phyloP scores from a whole-genome alignment of 2,329 filamentous ascomycete genomes.

The Akanthomyces uredinophilus region DNA sequence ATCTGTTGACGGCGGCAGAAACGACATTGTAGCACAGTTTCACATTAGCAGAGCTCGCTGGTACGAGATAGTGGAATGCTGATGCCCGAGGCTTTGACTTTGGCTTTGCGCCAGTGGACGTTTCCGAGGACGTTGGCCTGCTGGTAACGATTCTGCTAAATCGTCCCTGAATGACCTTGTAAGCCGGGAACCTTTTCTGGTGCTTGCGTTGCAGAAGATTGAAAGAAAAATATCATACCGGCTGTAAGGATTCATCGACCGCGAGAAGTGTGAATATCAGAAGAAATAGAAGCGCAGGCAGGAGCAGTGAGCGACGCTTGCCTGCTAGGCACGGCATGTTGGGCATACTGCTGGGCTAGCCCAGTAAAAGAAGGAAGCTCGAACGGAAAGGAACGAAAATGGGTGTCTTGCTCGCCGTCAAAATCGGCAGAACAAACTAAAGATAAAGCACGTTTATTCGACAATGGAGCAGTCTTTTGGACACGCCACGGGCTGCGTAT shows the following conservation, averaged over 20 bases:
- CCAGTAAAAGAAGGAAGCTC: neutral
- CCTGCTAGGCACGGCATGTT: constrained; percentile 4
- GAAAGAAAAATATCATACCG: neutral
- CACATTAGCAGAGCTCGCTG: constrained; percentile 32
- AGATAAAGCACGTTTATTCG: neutral
- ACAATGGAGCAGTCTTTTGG: neutral
- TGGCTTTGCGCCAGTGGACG: neutral
- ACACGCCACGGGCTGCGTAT: neutral
- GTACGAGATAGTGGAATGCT: constrained; percentile 34
- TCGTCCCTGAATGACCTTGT: constrained; percentile 1
- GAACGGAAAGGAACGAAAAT: neutral
- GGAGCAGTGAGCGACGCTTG: neutral
- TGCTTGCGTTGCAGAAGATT: neutral
- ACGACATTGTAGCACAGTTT: constrained; percentile 35
- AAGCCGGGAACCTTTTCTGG: neutral
- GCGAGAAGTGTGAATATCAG: constrained; percentile 11
- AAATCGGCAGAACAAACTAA: neutral
- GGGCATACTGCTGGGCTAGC: neutral
- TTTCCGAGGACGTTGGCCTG: neutral
- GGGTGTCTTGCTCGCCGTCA: neutral
- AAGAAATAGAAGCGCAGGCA: neutral
- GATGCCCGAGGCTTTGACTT: constrained; percentile 21
- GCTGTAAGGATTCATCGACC: constrained; percentile 8
- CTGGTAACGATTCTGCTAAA: constrained; percentile 1
- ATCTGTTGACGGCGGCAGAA: constrained; percentile 33